These are phyloP conservation scores for Cylindrodendrum hubeiense DNA, from an alignment of 2,329 filamentous ascomycete species.

Conservation along the genomic window DNA sequence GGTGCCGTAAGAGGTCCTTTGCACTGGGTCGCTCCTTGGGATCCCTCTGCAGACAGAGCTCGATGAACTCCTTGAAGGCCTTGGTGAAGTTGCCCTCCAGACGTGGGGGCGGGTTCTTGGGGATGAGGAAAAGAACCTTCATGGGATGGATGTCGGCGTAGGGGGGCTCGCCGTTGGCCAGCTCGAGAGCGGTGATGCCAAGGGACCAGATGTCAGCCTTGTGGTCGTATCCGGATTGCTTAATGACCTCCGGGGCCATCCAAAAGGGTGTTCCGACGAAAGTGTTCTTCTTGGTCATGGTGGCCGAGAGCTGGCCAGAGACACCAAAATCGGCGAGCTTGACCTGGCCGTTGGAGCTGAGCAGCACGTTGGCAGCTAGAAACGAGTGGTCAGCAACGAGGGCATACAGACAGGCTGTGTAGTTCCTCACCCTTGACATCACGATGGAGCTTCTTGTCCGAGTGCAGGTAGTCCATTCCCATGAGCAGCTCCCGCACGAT, in stretches of 20 bases:
- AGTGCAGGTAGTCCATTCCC: conserved; percentile 92
- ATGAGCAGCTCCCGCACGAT: conserved; percentile 91
- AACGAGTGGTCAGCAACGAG: neutral
- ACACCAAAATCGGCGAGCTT: conserved; percentile 98
- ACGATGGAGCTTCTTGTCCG: conserved; percentile 94
- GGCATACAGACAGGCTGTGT: neutral
- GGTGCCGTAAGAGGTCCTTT: conserved; percentile 87
- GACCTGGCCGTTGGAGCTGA: conserved; percentile 92
- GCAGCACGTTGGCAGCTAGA: conserved; percentile 89
- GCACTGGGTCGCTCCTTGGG: conserved; percentile 90
- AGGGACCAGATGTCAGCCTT: conserved; percentile 99
- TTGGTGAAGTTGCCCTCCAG: conserved; percentile 86
- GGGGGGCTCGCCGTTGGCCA: conserved; percentile 92
- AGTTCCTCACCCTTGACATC: conserved; percentile 85
- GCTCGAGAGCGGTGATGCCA: conserved; percentile 91
- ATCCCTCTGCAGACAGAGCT: conserved; percentile 87
- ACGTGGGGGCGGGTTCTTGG: conserved; percentile 89
- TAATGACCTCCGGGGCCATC: conserved; percentile 99
- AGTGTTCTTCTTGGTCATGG: conserved; percentile 99
- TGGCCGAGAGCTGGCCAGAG: conserved; percentile 94
- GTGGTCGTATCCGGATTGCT: conserved; percentile 97
- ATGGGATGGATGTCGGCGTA: conserved; percentile 98
- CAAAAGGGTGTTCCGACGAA: conserved; percentile 99
- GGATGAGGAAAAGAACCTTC: conserved; percentile 97
- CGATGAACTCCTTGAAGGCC: conserved; percentile 86